Base-by-base conservation (phyloP, 176 grass and related monocot species). In the Panicum miliaceum region DNA sequence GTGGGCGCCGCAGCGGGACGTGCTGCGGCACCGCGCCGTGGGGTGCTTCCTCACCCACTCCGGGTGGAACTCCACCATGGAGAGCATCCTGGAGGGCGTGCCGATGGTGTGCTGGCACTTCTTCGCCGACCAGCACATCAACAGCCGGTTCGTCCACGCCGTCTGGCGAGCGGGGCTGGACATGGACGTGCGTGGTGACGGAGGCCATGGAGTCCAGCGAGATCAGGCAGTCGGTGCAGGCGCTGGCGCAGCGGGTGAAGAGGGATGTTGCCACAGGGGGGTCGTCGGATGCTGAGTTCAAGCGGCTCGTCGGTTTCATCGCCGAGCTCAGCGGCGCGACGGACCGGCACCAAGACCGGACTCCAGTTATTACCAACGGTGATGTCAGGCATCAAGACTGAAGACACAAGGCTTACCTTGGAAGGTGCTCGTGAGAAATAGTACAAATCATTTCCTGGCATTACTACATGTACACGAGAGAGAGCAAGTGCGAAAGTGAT, bases 11-110 rank as follows among this genome's bases (percentile, higher is more conserved):
- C 36, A 68, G 8, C 18, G 4, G 19, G 65, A 68, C 61, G 89
- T 91, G 27, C 85, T 91, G 38, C 68, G 47, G 15, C 89, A 91
- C 52, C 80, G 27, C 3, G 85, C 89, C 0, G 81, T 91, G 1
- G 75, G 89, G 27, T 87, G 89, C 78, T 91, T 91, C 51, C 57
- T 91, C 16, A 91, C 86, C 2, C 90, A 91, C 54, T 63, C 77
- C 38, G 83, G 86, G 16, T 92, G 90, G 86, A 89, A 92, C 64
- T 92, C 90, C 1, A 23, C n/a, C 8, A n/a, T 58, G 56, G 56
- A 58, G 20, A 23, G 22, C 56, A 11, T 23, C 56, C 1, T 58
- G 22, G 42, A 43, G 14, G 89, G 80, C 25, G 80, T 90, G 80
- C 65, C 80, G 3, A 83, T 80, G 84, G 37, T 90, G 13, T 73